Percentiles rank a stretch among this genome's conserved stretches.
Evolutionary conservation across 2,329 filamentous ascomycete species (phyloP).

Genomic region (Xylariales sp.): DNA sequence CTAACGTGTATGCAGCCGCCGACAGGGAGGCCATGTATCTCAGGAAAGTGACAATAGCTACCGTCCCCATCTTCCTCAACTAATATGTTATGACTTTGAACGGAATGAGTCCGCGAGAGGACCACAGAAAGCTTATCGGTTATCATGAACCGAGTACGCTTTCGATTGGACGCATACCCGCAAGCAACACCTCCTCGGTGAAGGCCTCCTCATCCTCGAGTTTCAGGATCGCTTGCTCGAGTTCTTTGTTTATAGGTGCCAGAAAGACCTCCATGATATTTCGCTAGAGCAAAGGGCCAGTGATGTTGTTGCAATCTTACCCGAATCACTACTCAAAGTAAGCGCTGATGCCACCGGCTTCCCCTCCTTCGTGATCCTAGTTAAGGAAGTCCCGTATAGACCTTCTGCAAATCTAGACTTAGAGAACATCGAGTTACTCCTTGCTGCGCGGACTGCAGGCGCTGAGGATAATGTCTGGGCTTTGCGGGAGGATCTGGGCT

Average conservation of each 20-base stretch:
- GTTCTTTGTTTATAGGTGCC: slow-evolving; percentile 46
- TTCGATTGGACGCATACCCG: slow-evolving; percentile 30
- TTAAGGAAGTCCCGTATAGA: slow-evolving; percentile 48
- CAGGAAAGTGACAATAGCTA: slow-evolving; percentile 18
- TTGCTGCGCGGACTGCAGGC: slow-evolving; percentile 34
- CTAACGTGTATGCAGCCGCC: slow-evolving; percentile 40
- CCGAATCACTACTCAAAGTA: slow-evolving; percentile 30
- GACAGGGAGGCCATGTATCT: slow-evolving; percentile 34
- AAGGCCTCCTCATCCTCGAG: slow-evolving; percentile 47
- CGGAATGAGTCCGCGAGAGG: slow-evolving; percentile 17
- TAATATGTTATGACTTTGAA: slow-evolving; percentile 30
- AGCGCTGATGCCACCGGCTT: slow-evolving; percentile 27
- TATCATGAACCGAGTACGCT: slow-evolving; percentile 32
- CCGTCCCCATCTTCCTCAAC: slow-evolving; percentile 25
- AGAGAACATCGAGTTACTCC: slow-evolving; percentile 35
- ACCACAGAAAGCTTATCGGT: slow-evolving; percentile 32
- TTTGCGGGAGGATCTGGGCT: slow-evolving; percentile 54
- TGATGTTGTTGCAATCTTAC: slow-evolving; percentile 28
- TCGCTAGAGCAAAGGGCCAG: slow-evolving; percentile 22
- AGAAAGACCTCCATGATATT: slow-evolving; percentile 48
- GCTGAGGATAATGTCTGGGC: slow-evolving; percentile 51
- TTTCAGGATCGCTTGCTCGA: slow-evolving; percentile 41
- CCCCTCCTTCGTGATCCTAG: slow-evolving; percentile 33
- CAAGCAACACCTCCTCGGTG: slow-evolving; percentile 35
- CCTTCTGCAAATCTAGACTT: slow-evolving; percentile 43